phyloP scores from a whole-genome alignment of 495 filamentous ascomycete species.

The Trichoderma gamsii region DNA sequence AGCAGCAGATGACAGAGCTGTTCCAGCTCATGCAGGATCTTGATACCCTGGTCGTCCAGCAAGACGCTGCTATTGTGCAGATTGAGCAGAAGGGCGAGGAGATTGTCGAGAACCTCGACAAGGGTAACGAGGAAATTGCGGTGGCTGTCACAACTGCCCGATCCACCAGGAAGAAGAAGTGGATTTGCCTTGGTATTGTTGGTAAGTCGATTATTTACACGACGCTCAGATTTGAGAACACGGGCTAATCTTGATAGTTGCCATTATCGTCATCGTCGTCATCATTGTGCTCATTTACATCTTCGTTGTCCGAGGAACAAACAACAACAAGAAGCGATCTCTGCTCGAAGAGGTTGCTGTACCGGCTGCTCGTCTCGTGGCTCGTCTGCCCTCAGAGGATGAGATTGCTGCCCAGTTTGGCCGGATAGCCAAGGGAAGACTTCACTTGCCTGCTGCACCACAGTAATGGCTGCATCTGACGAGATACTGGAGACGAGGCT shows the following conservation, averaged over 20 bases:
- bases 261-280: constrained; percentile 47
- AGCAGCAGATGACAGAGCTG: constrained; percentile 78
- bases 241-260: constrained; percentile 27
- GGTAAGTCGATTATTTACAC: constrained; percentile 49
- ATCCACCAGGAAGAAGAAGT: constrained; percentile 88
- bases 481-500: neutral
- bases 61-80: constrained; percentile 66
- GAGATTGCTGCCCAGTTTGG: neutral
- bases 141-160: constrained; percentile 74
- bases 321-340: constrained; percentile 16
- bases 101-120: constrained; percentile 66
- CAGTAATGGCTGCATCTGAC: neutral
- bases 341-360: neutral
- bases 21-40: constrained; percentile 79
- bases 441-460: neutral
- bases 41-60: constrained; percentile 72
- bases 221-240: neutral
- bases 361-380: neutral
- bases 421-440: constrained; percentile 1
- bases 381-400: neutral
- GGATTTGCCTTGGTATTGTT: constrained; percentile 81
- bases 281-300: constrained; percentile 45
- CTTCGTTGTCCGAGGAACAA: constrained; percentile 24
- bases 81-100: constrained; percentile 81
- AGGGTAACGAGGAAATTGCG: constrained; percentile 73